Evolutionary conservation across 768 basidiomycete species (phyloP), one percentile per base, ranked within the genome.

Genomic region (Leccinum rimulosum): DNA sequence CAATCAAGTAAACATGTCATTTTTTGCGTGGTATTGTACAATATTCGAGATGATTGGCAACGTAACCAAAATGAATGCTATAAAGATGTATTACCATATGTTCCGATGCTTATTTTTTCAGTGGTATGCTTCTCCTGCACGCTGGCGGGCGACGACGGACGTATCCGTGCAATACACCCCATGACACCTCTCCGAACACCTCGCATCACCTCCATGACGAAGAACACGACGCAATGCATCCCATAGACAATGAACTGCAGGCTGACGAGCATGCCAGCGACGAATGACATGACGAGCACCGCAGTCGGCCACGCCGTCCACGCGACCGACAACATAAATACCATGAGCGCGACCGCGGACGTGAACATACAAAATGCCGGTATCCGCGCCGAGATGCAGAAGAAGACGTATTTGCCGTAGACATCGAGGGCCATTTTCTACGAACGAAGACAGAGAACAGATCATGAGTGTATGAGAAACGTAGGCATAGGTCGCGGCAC

Each of bases 211-310:
- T 65, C 61, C 25, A 38, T 48, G 2, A 70, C 10, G n/a, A 62
- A 51, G 15, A 63, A 59, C 27, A 61, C 61, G 3, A 22, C 48
- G 6, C 70, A 73, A 71, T 63, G 71, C 3, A 76, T 66, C 1
- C 84, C 83, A 68, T 77, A 87, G 19, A 86, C 80, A 19, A 89
- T 73, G 71, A 87, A 89, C 72, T 90, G 88, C 49, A 89, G 72
- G 7, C 78, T 80, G 75, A 89, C 74, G 10, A 88, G 66, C 1
- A 85, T 33, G 0, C 89, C 88, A 1, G 86, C 77, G 1, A 80
- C 30, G 62, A 82, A 84, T 49, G 79, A 88, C 58, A 84, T 76
- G 8, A 83, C 73, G 12, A 88, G 68, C 27, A 87, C 86, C 0
- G 84, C 87, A 15, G 73, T 69, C 0, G 88, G 86, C 84, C 85